Base-by-base conservation (phyloP, 2,329 filamentous ascomycete species). In the Paecilomyces dactylethromorphus region DNA sequence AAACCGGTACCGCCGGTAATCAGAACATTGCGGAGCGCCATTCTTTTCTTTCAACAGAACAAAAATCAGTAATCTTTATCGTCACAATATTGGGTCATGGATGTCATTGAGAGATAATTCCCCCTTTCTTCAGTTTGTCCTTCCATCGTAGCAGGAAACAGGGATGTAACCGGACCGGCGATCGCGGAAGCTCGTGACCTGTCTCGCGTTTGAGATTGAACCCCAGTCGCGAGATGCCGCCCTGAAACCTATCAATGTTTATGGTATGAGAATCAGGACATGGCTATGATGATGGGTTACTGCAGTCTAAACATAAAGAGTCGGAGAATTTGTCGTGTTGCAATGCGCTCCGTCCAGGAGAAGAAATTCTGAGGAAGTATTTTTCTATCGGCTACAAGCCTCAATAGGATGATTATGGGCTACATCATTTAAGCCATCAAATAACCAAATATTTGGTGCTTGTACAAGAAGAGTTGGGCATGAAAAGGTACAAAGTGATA, bases 1-100 rank as follows among this genome's bases (percentile, higher is more conserved):
- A 77, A 76, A 12, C 75, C 75, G 6, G 70, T 69, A 33, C 74
- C 74, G 11, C 74, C 74, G 29, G 74, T 73, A 21, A 77, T 65
- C 3, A 77, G 62, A 55, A 77, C 63, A 31, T 64, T 70, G 33
- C 58, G 65, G 22, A 68, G 62, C 15, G 33, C 13, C 15, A 63
- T 63, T 22, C n/a, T 29, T 13, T 10, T 56, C 31, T 29, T 54
- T 33, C 12, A 15, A n/a, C 15, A 15, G 24, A 53, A 29, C 29
- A 2, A 13, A 7, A 32, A 32, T 3, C n/a, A 31, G 21, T 54
- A 15, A 49, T 12, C 11, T 29, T 2, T 29, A 52, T 29, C 13
- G 15, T 22, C 11, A 26, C 21, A 11, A 8, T 13, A 21, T 24
- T 24, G 15, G 15, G 10, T 11, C 29, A 12, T 6, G 3, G 50